These are phyloP conservation scores for Pseudocercospora musae DNA, from an alignment of 2,329 filamentous ascomycete species.

Conservation along the genomic window DNA sequence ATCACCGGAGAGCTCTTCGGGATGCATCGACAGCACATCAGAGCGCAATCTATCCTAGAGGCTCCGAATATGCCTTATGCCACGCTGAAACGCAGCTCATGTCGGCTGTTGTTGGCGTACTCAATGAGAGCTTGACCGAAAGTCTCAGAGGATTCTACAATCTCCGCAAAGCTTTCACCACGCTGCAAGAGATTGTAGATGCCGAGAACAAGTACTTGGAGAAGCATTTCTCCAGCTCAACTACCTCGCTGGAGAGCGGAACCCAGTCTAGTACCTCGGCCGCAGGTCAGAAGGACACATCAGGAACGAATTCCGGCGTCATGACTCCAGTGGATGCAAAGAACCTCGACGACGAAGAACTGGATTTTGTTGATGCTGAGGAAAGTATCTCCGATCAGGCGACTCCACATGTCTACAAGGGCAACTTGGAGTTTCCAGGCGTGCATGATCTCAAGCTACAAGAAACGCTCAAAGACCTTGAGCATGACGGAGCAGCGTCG, in stretches of 20 bases:
- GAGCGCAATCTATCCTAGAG: conserved; percentile 70
- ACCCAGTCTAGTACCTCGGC: conserved; percentile 1
- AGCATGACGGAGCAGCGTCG: background rate
- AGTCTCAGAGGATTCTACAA: conserved; percentile 91
- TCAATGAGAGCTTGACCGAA: conserved; percentile 91
- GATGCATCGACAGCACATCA: conserved; percentile 52
- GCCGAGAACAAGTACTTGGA: conserved; percentile 63
- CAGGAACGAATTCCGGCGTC: conserved; percentile 17
- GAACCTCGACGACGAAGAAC: conserved; percentile 36
- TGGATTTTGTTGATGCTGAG: conserved; percentile 58
- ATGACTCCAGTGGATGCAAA: conserved; percentile 12
- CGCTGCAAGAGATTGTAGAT: conserved; percentile 74
- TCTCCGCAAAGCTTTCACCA: conserved; percentile 80
- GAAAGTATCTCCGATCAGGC: conserved; percentile 46
- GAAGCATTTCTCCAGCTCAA: conserved; percentile 26
- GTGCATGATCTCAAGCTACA: conserved; percentile 26
- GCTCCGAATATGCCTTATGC: conserved; percentile 82
- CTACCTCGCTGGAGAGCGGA: conserved; percentile 1
- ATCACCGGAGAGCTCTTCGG: conserved; percentile 69
- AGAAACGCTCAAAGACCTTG: conserved; percentile 20
- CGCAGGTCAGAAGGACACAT: conserved; percentile 5
- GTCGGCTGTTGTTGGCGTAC: conserved; percentile 79
- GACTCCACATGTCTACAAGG: conserved; percentile 49
- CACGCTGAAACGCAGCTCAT: conserved; percentile 85
- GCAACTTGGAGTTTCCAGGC: conserved; percentile 40